These are phyloP conservation scores for Pyrrhoderma noxium DNA, from an alignment of 1,284 basidiomycete species.

Conservation along the genomic window DNA sequence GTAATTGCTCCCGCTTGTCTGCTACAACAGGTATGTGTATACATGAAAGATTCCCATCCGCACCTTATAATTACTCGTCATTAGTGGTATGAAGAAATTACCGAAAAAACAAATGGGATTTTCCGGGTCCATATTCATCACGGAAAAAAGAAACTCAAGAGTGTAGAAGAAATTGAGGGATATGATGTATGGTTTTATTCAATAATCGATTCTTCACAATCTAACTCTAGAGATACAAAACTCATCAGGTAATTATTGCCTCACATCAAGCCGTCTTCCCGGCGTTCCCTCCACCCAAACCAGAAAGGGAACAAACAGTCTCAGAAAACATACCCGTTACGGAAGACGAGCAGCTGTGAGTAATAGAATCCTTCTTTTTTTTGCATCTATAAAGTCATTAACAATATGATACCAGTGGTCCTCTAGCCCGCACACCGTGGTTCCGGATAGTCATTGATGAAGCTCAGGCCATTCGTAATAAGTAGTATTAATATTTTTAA, in stretches of 20 bases:
- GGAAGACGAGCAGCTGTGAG: conserved; percentile 29
- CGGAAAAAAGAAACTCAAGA: conserved; percentile 56
- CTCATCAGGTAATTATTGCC: conserved; percentile 53
- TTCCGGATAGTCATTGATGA: conserved; percentile 61
- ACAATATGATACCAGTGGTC: conserved; percentile 34
- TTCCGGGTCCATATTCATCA: conserved; percentile 60
- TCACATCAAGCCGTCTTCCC: conserved; percentile 57
- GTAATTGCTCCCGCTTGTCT: conserved; percentile 66
- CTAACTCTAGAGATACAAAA: too few species aligned
- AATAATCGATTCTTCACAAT: too few species aligned
- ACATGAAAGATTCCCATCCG: too few species aligned
- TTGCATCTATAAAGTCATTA: neutral
- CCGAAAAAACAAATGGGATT: conserved; percentile 55
- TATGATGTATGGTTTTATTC: conserved; percentile 40
- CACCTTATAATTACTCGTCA: neutral
- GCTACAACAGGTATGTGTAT: conserved; percentile 44
- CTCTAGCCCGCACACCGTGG: conserved; percentile 48
- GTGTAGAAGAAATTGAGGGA: conserved; percentile 34
- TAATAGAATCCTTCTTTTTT: neutral
- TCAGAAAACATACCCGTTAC: conserved; percentile 8
- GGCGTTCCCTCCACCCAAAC: conserved; percentile 45
- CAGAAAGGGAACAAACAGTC: conserved; percentile 36
- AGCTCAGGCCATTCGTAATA: conserved; percentile 64
- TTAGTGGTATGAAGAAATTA: conserved; percentile 66
- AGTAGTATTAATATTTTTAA: too few species aligned